A percentile compares a stretch with the other conserved stretches of the same genome.
These are phyloP conservation scores for Geosmithia putterillii DNA, from an alignment of 2,329 filamentous ascomycete genomes.

Conservation along the genomic window DNA sequence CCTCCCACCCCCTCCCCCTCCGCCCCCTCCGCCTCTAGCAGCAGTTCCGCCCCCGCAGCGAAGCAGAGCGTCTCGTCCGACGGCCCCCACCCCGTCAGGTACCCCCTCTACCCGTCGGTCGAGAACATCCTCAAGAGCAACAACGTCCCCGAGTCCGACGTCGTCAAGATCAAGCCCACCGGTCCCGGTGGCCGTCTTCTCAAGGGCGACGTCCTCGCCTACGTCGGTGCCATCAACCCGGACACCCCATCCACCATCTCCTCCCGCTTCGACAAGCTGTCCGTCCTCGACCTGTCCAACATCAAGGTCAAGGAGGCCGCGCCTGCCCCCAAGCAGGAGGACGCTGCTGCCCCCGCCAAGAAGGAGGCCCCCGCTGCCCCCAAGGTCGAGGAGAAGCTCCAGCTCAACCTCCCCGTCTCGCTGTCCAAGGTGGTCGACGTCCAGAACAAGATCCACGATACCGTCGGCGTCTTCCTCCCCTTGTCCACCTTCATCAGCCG, in stretches of 20 bases:
- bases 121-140: conserved; percentile 69
- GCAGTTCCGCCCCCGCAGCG: neutral
- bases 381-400: conserved; percentile 32
- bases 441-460: conserved; percentile 67
- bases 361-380: conserved; percentile 15
- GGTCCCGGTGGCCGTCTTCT: conserved; percentile 81
- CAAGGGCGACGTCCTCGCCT: conserved; percentile 91
- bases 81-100: conserved; percentile 51
- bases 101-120: conserved; percentile 74
- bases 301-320: conserved; percentile 57
- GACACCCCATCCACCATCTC: conserved; percentile 62
- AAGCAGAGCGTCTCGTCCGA: conserved; percentile 22
- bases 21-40: conserved; percentile 12
- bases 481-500: conserved; percentile 78
- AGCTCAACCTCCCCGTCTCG: conserved; percentile 65
- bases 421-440: conserved; percentile 67
- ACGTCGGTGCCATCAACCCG: conserved; percentile 65
- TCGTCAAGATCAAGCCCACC: conserved; percentile 72
- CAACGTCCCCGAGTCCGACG: conserved; percentile 61
- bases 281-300: conserved; percentile 87
- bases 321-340: conserved; percentile 22
- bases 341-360: conserved; percentile 15
- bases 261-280: conserved; percentile 58
- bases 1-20: conserved; percentile 14
- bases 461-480: conserved; percentile 69